These are phyloP conservation scores for Amaranthus cruentus DNA, from an alignment of 148 eudicot species.

Conservation along the genomic window DNA sequence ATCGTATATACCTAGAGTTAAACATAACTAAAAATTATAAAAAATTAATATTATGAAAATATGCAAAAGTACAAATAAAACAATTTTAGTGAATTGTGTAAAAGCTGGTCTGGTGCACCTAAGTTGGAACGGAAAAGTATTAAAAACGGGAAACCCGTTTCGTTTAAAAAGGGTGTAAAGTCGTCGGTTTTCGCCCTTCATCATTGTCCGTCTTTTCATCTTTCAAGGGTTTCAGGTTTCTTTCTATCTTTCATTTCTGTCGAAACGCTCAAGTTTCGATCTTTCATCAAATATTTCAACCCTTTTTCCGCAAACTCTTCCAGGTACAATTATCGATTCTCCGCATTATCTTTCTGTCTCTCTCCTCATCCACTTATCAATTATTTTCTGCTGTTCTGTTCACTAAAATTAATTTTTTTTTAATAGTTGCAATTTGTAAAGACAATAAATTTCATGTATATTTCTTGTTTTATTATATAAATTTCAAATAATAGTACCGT, in stretches of 20 bases:
- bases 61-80: too few relatives aligned
- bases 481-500: background rate
- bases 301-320: background rate
- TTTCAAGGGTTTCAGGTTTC: conserved; percentile 25
- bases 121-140: too few relatives aligned
- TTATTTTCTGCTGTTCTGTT: background rate
- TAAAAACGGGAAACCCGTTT: conserved; percentile 24
- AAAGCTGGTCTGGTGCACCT: too few relatives aligned
- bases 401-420: background rate
- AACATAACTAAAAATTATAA: too few relatives aligned
- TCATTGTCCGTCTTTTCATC: conserved; percentile 9
- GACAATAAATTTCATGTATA: background rate
- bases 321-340: conserved; percentile 9
- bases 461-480: background rate
- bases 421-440: background rate
- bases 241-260: background rate
- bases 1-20: too few relatives aligned
- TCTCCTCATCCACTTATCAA: background rate
- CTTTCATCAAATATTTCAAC: background rate
- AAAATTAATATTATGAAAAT: too few relatives aligned
- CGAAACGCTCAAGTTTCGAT: conserved; percentile 36
- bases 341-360: background rate
- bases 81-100: too few relatives aligned
- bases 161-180: conserved; percentile 2
- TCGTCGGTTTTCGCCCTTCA: conserved; percentile 3